Conservation (phyloP, 2,329 filamentous ascomycete species). For the Dothiorella sarmentorum region DNA sequence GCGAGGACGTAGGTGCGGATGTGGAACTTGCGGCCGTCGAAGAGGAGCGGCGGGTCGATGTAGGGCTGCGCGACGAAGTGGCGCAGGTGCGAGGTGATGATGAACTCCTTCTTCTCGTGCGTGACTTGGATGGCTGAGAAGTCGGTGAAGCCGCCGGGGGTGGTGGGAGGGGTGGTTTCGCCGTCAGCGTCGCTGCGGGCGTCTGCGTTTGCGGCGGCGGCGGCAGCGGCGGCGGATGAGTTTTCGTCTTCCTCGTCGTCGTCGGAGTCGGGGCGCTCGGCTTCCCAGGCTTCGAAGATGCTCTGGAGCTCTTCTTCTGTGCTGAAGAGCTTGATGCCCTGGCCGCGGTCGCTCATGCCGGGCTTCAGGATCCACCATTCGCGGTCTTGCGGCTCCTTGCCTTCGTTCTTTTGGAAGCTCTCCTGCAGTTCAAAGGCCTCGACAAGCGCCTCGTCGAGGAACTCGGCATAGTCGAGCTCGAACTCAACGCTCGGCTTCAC, state of each 20-base stretch:
- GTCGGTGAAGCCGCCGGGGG: neutral
- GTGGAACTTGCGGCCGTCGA: constrained; percentile 81
- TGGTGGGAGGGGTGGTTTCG: constrained; percentile 26
- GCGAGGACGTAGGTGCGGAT: constrained; percentile 88
- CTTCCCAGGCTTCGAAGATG: constrained; percentile 93
- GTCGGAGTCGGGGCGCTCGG: constrained; percentile 59
- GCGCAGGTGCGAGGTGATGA: constrained; percentile 85
- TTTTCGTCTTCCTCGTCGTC: constrained; percentile 42
- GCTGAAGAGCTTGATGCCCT: constrained; percentile 87
- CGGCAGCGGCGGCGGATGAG: no score
- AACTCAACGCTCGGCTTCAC: constrained; percentile 80
- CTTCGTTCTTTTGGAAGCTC: constrained; percentile 68
- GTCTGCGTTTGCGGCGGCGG: no score
- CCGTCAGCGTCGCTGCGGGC: constrained; percentile 37
- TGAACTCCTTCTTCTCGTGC: constrained; percentile 45
- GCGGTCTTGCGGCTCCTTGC: constrained; percentile 38
- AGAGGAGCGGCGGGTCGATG: constrained; percentile 79
- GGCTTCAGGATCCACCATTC: constrained; percentile 99
- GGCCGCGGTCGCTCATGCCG: constrained; percentile 93
- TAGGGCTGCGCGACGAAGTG: constrained; percentile 97
- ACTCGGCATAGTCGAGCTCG: constrained; percentile 95
- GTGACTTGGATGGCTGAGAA: constrained; percentile 15
- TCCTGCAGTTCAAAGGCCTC: constrained; percentile 86
- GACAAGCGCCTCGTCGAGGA: constrained; percentile 85
- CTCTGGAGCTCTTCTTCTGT: constrained; percentile 76